Base-by-base conservation (phyloP, 352 stramenopile genomes). In the Phytophthora megakarya region DNA sequence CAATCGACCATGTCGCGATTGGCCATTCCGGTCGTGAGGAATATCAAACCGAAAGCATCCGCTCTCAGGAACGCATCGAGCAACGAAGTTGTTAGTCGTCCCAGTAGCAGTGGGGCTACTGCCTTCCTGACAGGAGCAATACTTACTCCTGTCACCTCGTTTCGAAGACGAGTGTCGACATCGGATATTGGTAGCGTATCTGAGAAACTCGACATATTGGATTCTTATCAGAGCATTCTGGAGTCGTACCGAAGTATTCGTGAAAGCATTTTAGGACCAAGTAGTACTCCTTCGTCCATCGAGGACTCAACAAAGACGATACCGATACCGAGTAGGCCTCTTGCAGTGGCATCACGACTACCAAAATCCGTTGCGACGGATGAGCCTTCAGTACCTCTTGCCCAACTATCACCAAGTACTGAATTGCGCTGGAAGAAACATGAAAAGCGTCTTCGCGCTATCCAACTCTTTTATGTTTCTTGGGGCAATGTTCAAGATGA, bases 381-480 rank as follows among this genome's bases (percentile, higher is more conserved):
- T 5, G 49, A 46, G 11, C 23, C 32, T 16, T 33, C 8, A 26
- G 13, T 19, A 12, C 43, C 50, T 1, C 53, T 62, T 26, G 47
- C 35, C 1, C 47, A 53, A 26, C 32, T 79, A 16, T 73, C 75
- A 48, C 37, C 62, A 15, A 54, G 43, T 45, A 69, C 47, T 18
- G 73, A 84, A 37, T 38, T 73, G 3, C 67, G 61, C 15, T 84
- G 76, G 76, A 73, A 76, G 30, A 59, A 53, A 1, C 73, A 84
- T 37, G 65, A 75, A 42, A 84, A 80, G 33, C 71, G 76, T 9
- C 53, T 84, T 44, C 71, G 72, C 7, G 76, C 70, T 15, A 66
- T 82, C n/a, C 65, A 73, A 48, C 59, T 72, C 26, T 80, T 79
- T 26, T 39, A 73, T 28, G 62, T 61, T 8, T 57, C 51, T 9